Conservation (phyloP, 2,329 filamentous ascomycete genomes). For the Penicillium oxalicum region DNA sequence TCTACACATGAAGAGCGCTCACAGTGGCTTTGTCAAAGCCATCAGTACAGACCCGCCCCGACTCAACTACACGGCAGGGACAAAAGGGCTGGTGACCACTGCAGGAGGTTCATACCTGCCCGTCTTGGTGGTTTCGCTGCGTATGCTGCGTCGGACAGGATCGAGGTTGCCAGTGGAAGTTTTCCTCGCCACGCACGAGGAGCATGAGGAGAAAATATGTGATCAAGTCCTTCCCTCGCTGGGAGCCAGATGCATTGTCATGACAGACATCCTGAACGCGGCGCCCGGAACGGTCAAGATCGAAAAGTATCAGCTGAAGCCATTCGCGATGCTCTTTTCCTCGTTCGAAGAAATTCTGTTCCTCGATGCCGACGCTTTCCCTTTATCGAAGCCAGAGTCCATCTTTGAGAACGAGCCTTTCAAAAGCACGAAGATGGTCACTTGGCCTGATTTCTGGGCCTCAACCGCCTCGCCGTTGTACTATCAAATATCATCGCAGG, state of each 20-base stretch:
- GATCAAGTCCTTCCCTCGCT: slow-evolving; percentile 36
- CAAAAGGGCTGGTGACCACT: slow-evolving; percentile 38
- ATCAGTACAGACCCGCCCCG: slow-evolving; percentile 17
- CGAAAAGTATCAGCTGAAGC: slow-evolving; percentile 42
- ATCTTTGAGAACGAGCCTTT: slow-evolving; percentile 41
- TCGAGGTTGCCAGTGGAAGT: slow-evolving; percentile 16
- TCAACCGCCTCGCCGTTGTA: slow-evolving; percentile 39
- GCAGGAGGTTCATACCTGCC: slow-evolving; percentile 18
- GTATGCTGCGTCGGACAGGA: slow-evolving; percentile 18
- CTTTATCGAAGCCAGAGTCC: slow-evolving; percentile 36
- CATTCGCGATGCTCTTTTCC: slow-evolving; percentile 44
- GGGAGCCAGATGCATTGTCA: slow-evolving; percentile 39
- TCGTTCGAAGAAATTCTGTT: slow-evolving; percentile 45
- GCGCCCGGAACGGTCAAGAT: slow-evolving; percentile 24
- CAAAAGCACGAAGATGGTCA: slow-evolving; percentile 31
- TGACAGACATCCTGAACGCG: slow-evolving; percentile 37
- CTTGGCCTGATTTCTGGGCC: slow-evolving; percentile 33
- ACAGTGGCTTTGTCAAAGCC: slow-evolving; percentile 23
- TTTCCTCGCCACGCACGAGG: slow-evolving; percentile 20
- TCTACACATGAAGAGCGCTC: slow-evolving; percentile 22
- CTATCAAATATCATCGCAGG: slow-evolving; percentile 40
- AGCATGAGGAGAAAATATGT: slow-evolving; percentile 40
- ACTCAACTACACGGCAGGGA: slow-evolving; percentile 24
- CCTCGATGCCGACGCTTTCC: slow-evolving; percentile 44
- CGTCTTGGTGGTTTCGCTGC: slow-evolving; percentile 16